phyloP scores from a whole-genome alignment of 352 stramenopile genomes.

The Phytophthora hibernalis region DNA sequence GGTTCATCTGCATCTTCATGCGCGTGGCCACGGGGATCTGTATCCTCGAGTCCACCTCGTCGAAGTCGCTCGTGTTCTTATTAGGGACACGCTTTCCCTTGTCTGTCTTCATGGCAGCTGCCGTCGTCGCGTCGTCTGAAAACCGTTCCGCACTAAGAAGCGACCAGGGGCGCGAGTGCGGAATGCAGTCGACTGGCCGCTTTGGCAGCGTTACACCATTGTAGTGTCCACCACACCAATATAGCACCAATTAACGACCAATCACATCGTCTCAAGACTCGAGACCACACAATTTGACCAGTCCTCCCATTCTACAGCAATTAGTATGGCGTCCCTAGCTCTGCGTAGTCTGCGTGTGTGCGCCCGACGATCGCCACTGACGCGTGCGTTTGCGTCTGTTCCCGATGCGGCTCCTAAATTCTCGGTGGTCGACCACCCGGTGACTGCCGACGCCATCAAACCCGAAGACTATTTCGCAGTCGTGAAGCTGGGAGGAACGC shows the following conservation, averaged over 20 bases:
- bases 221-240: constrained; percentile 4
- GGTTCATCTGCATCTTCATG: constrained; percentile 60
- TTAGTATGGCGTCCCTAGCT: constrained; percentile 34
- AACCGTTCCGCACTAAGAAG: not conserved
- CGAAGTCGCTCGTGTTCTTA: constrained; percentile 29
- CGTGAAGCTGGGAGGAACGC: constrained; percentile 83
- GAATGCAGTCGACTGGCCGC: not conserved
- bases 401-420: constrained; percentile 47
- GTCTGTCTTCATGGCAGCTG: constrained; percentile 39
- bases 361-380: constrained; percentile 21
- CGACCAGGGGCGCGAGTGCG: not conserved
- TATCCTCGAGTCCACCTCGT: constrained; percentile 78
- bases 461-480: constrained; percentile 86
- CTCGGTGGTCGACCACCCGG: constrained; percentile 82
- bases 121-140: not conserved
- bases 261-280: constrained; percentile 17
- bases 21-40: constrained; percentile 67
- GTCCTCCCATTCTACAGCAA: constrained; percentile 4
- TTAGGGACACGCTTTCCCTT: constrained; percentile 10
- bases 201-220: constrained; percentile 10
- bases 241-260: constrained; percentile 10
- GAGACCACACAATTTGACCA: constrained; percentile 26
- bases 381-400: constrained; percentile 31
- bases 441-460: constrained; percentile 68
- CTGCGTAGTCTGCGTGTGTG: constrained; percentile 34